Conservation (phyloP, 1,139 yeast species). For the Barnettozyma hawaiiensis region DNA sequence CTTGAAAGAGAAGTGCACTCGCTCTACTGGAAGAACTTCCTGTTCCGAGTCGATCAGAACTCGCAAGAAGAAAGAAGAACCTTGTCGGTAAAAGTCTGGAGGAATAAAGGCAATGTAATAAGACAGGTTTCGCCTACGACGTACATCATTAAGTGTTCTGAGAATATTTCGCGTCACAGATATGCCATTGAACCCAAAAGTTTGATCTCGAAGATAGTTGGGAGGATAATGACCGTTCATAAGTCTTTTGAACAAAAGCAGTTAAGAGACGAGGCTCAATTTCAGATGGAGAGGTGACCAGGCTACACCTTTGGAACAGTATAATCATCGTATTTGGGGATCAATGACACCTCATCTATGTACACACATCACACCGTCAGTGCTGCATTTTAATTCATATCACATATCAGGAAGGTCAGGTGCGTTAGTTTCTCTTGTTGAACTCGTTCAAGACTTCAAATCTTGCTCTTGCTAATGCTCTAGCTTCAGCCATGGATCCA, state of each 20-base stretch:
- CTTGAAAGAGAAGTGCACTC: neutral
- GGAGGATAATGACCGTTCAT: conserved; percentile 33
- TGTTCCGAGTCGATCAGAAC: neutral
- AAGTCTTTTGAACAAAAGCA: conserved; percentile 48
- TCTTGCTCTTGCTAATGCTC: conserved; percentile 18
- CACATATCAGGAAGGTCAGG: neutral
- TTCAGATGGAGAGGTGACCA: neutral
- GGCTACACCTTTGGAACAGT: neutral
- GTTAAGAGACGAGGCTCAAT: conserved; percentile 32
- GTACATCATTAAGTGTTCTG: neutral
- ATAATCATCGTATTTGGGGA: neutral
- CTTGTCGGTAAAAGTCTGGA: neutral
- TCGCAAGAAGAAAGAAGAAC: neutral
- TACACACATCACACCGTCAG: neutral
- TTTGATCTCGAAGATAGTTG: neutral
- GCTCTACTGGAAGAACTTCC: neutral
- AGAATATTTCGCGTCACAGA: neutral
- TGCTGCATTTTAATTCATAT: neutral
- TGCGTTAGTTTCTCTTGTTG: conserved; percentile 8
- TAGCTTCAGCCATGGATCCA: conserved; percentile 21
- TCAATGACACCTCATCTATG: neutral
- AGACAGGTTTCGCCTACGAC: neutral
- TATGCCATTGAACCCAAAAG: neutral
- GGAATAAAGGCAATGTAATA: neutral
- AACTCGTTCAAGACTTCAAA: conserved; percentile 9